Evolutionary conservation across 352 stramenopile genomes (phyloP).

Genomic region (Phytophthora sp.): DNA sequence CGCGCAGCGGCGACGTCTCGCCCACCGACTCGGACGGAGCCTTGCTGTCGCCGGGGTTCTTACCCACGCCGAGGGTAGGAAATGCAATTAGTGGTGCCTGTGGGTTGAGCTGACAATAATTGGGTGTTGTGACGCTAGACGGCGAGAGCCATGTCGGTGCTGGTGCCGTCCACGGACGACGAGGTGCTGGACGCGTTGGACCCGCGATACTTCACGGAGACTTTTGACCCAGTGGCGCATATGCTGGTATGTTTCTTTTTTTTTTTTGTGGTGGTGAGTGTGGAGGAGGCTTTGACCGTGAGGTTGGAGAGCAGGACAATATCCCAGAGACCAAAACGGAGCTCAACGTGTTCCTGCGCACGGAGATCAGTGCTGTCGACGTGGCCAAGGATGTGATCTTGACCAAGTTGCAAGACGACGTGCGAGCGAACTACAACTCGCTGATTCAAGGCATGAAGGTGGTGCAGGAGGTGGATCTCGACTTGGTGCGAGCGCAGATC

Average conservation of each 20-base stretch:
- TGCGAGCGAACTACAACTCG: slow-evolving; percentile 77
- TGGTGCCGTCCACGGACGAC: slow-evolving; percentile 70
- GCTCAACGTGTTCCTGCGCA: slow-evolving; percentile 73
- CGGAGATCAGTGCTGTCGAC: slow-evolving; percentile 85
- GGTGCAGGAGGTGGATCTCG: slow-evolving; percentile 87
- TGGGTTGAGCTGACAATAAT: slow-evolving; percentile 1
- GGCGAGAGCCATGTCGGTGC: slow-evolving; percentile 56
- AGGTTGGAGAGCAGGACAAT: slow-evolving; percentile 55
- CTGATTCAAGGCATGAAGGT: slow-evolving; percentile 90
- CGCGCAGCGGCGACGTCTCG: slow-evolving; percentile 13
- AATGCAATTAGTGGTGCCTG: background rate
- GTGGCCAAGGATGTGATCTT: slow-evolving; percentile 81
- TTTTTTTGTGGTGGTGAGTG: too few relatives aligned
- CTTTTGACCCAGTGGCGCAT: slow-evolving; percentile 72
- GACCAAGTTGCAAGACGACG: slow-evolving; percentile 79
- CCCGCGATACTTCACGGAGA: slow-evolving; percentile 81
- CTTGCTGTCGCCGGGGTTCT: slow-evolving; percentile 36
- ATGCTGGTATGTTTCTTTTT: too few relatives aligned
- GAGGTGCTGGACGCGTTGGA: slow-evolving; percentile 77
- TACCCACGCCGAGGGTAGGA: slow-evolving; percentile 42
- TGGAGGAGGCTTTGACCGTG: background rate
- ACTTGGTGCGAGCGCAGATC: slow-evolving; percentile 84
- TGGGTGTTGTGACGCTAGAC: slow-evolving; percentile 18
- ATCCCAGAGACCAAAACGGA: slow-evolving; percentile 55
- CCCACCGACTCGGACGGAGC: slow-evolving; percentile 22